Base-by-base conservation (phyloP, 371 early-diverging fungal species). In the Nematocida ironsii region DNA sequence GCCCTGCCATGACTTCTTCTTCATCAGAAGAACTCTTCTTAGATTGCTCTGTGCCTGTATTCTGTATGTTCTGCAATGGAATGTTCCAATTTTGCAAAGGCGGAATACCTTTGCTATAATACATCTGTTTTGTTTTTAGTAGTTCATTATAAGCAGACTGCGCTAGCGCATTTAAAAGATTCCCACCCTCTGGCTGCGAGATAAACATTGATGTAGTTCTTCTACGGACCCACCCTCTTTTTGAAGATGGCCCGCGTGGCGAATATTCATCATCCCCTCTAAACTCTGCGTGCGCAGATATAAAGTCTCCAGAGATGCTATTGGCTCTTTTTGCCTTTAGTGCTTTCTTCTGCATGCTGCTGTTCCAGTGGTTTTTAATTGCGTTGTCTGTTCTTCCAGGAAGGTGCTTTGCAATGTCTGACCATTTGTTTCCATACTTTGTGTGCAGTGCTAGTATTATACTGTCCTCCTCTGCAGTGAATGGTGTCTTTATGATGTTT, bases 301-400 rank as follows among this genome's bases (percentile, higher is more conserved):
- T 73, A 57, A 83, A 83, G 47, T 78, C 73, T 11, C 83, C 81
- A 54, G 83, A 84, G 67, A 86, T 71, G 47, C 83, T 85, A 25
- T 73, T 78, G 6, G 83, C 82, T 27, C 85, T 64, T 61, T 71
- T 72, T 50, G 56, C 45, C 45, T 78, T 87, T 13, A 68, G 62
- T 16, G 47, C 64, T 60, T 84, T 85, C 70, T 85, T 83, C 47
- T 84, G 82, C 80, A 87, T 86, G 33, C 83, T 82, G 64, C 84
- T 84, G 69, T 88, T 86, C 85, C 86, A 88, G 55, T 84, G 85
- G 72, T 88, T 88, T 70, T 88, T 88, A 42, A 88, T 86, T 52
- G 88, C 74, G 82, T 88, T 88, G 72, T 88, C 88, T 33, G 88
- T 86, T 72, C 88, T 70, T 33, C 87, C 87, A 9, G 86, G 87